Base-by-base conservation (phyloP, 2,329 filamentous ascomycete species). In the Monosporascus sp. region DNA sequence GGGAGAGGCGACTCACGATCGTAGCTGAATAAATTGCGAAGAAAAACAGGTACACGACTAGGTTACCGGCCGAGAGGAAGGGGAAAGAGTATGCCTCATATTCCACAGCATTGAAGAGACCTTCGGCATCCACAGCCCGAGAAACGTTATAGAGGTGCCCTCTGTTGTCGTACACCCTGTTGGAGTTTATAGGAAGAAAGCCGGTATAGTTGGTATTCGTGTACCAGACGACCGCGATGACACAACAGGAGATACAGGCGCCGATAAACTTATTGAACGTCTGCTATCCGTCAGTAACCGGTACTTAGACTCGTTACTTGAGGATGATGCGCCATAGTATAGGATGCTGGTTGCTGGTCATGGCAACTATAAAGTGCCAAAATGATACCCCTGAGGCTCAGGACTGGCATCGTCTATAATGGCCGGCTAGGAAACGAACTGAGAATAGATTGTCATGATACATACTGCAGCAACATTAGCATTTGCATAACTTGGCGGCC, bases 241-340 rank as follows among this genome's bases (percentile, higher is more conserved):
- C 70, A 70, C 80, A 78, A 60, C 78, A 76, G 44, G 76, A 79
- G 37, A 80, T 57, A 14, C 84, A 73, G 49, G 80, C 75, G 31
- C 84, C 84, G 45, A 84, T 68, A 56, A 85, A 73, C 22, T 79
- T 81, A 66, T 88, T 88, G 51, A 82, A 73, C 44, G 84, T 85
- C 28, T 79, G 80, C 68, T 83, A 79, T 62, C 78, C 79, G 3
- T 78, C 78, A 7, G 77, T 71, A 61, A 68, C 61, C 3, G 11
- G 28, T 31, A 31, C 28, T 11, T 31, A 11, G 28, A 31, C 28
- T 9, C 9, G 11, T 5, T 31, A 11, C 28, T 31, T 31, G 28
- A 11, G 11, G 9, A 11, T 11, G 28, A 31, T 31, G 28, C 28
- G 28, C 28, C 28, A 31, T 31, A 31, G 28, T 31, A 31, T 31